Percentiles rank a stretch among this genome's conserved stretches.
Evolutionary conservation across 1,284 basidiomycete species (phyloP).

Genomic region (Amylostereum areolatum): DNA sequence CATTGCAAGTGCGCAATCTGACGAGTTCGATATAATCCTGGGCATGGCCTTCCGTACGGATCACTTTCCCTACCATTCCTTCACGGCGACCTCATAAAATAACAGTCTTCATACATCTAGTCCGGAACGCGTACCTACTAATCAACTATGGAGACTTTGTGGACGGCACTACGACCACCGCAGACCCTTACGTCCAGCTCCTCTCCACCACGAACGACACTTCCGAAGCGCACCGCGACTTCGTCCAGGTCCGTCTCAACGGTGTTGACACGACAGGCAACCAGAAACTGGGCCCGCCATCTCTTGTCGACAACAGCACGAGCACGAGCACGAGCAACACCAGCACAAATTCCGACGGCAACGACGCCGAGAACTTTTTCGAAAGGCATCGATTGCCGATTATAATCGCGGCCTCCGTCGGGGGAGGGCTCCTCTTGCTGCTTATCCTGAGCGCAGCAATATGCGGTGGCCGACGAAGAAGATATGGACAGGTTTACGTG

Average conservation of each 20-base stretch:
- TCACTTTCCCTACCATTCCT: slow-evolving; percentile 1
- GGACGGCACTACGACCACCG: slow-evolving; percentile 26
- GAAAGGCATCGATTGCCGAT: too few species aligned
- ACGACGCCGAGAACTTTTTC: too few species aligned
- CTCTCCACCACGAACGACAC: slow-evolving; percentile 38
- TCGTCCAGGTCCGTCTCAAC: slow-evolving; percentile 43
- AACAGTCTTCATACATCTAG: slow-evolving; percentile 27
- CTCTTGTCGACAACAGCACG: not conserved
- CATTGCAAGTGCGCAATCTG: slow-evolving; percentile 33
- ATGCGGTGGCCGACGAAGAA: too few species aligned
- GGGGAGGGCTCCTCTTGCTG: too few species aligned
- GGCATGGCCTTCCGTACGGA: slow-evolving; percentile 73
- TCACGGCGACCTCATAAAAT: not conserved
- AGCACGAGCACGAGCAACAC: too few species aligned
- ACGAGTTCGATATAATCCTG: slow-evolving; percentile 66
- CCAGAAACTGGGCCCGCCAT: slow-evolving; percentile 16
- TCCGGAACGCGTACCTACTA: slow-evolving; percentile 61
- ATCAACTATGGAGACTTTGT: slow-evolving; percentile 59
- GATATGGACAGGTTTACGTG: too few species aligned
- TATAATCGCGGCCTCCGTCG: too few species aligned
- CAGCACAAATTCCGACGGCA: too few species aligned
- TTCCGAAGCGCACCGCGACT: slow-evolving; percentile 40
- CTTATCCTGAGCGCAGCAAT: too few species aligned
- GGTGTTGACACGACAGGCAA: slow-evolving; percentile 40
- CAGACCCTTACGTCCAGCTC: slow-evolving; percentile 55